Conservation (phyloP, 2,329 filamentous ascomycete genomes). For the Apiospora saccharicola region DNA sequence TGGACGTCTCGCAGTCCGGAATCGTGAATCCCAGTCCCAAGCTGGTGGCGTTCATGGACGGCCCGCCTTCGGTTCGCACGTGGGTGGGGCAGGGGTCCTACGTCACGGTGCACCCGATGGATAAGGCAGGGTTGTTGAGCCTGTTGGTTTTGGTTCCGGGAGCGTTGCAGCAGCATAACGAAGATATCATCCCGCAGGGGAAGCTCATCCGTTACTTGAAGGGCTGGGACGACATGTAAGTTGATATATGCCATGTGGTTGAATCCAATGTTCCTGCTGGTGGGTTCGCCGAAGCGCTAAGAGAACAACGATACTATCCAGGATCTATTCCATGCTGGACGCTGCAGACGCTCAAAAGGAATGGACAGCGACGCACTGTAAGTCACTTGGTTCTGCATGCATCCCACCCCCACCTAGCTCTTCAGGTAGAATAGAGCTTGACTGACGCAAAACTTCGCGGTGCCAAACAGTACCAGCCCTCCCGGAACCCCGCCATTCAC, state of each 20-base stretch:
- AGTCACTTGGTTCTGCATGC: too few relatives aligned
- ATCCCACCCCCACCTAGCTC: background rate
- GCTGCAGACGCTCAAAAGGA: background rate
- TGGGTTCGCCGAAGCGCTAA: too few relatives aligned
- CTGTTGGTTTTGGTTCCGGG: background rate
- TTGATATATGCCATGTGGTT: too few relatives aligned
- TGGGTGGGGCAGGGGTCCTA: background rate
- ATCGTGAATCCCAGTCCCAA: too few relatives aligned
- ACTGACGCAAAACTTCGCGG: background rate
- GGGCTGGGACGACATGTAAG: background rate
- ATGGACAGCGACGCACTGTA: background rate
- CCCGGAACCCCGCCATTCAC: background rate
- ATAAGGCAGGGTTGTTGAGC: background rate
- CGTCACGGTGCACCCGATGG: background rate
- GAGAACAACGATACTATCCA: background rate
- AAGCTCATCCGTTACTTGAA: background rate
- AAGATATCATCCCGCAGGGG: background rate
- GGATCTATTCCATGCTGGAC: background rate
- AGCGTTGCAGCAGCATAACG: background rate
- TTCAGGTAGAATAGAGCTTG: background rate
- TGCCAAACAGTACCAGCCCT: conserved; percentile 4
- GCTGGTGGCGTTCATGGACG: background rate
- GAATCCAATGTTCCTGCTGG: too few relatives aligned
- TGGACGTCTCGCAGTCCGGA: background rate
- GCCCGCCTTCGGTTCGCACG: background rate